Conservation (phyloP, 176 grass and related monocot genomes). For the Triticum turgidum region DNA sequence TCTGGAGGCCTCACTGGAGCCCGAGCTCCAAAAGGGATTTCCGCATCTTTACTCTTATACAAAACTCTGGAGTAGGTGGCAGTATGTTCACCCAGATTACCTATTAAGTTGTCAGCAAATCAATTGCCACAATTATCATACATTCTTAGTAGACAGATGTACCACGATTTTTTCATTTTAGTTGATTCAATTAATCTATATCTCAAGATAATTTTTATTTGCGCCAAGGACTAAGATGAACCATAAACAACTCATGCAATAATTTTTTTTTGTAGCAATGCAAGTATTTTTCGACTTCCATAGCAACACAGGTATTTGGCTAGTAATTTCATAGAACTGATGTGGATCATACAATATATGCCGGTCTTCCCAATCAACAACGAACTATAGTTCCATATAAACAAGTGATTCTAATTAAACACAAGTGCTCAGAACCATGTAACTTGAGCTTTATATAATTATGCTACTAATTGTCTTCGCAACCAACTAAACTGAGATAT, state of each 20-base stretch:
- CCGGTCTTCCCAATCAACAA: not conserved
- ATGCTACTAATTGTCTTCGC: not conserved
- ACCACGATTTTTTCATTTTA: not conserved
- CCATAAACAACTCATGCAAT: not conserved
- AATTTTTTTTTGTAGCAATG: not conserved
- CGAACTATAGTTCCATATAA: not conserved
- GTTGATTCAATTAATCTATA: not conserved
- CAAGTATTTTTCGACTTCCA: not conserved
- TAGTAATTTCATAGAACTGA: not conserved
- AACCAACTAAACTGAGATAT: not conserved
- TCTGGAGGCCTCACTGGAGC: too few species aligned
- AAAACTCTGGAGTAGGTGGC: not conserved
- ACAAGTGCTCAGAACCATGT: not conserved
- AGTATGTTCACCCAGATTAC: not conserved
- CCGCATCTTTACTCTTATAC: not conserved
- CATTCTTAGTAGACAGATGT: not conserved
- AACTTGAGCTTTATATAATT: constrained; percentile 17
- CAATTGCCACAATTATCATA: not conserved
- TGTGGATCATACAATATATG: not conserved
- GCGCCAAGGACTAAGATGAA: not conserved
- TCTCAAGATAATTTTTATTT: not conserved
- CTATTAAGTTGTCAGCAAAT: not conserved
- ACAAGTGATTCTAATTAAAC: not conserved
- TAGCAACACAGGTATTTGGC: not conserved
- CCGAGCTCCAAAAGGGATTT: too few species aligned